These are phyloP conservation scores for Penicillium lagena DNA, from an alignment of 495 filamentous ascomycete genomes.

Conservation along the genomic window DNA sequence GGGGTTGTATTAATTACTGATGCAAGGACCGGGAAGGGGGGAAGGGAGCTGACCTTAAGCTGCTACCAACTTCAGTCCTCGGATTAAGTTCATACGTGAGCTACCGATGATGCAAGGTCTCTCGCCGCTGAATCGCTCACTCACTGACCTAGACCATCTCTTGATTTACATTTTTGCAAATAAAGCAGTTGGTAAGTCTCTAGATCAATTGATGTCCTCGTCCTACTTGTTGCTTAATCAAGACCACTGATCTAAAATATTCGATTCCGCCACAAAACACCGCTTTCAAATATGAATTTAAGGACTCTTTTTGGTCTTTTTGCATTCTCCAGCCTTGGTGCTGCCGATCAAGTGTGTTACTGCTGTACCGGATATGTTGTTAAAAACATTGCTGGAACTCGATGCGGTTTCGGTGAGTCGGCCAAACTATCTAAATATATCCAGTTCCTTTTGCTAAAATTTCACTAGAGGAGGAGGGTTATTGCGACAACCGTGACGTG, in stretches of 20 bases:
- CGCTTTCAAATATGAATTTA: not conserved
- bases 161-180: too few species aligned
- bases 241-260: not conserved
- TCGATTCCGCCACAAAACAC: not conserved
- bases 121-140: not conserved
- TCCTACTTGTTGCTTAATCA: not conserved
- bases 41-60: not conserved
- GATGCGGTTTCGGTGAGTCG: not conserved
- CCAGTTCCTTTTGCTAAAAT: not conserved
- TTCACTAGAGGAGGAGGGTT: not conserved
- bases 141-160: not conserved
- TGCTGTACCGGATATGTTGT: not conserved
- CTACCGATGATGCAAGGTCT: not conserved
- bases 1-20: not conserved
- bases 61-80: not conserved
- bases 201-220: not conserved
- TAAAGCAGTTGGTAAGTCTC: not conserved
- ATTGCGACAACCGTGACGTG: not conserved
- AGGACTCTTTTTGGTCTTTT: not conserved
- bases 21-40: too few species aligned
- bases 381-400: not conserved
- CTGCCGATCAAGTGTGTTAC: not conserved
- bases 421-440: not conserved
- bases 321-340: not conserved
- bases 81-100: not conserved